Conservation (phyloP, 1,139 yeast species). For the Yamadazyma mexicana region DNA sequence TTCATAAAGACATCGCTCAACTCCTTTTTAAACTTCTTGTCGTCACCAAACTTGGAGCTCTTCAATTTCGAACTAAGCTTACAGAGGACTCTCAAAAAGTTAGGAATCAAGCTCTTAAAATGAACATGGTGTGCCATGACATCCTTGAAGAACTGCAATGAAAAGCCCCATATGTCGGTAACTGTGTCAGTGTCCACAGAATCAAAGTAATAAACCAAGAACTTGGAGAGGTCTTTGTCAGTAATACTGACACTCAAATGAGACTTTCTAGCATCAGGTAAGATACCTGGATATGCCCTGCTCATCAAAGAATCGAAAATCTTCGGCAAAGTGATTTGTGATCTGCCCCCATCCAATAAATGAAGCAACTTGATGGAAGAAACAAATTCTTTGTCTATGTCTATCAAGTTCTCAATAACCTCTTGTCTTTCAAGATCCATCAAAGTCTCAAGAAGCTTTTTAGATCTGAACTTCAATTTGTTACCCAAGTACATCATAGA, state of each 20-base stretch:
- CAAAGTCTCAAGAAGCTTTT: constrained; percentile 66
- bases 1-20: constrained; percentile 62
- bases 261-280: constrained; percentile 38
- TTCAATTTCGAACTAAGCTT: constrained; percentile 57
- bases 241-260: constrained; percentile 43
- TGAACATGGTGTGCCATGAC: constrained; percentile 46
- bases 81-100: constrained; percentile 50
- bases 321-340: constrained; percentile 72
- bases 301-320: constrained; percentile 55
- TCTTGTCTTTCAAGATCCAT: constrained; percentile 73
- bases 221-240: constrained; percentile 44
- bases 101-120: constrained; percentile 53
- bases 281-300: constrained; percentile 30
- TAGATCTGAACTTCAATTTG: constrained; percentile 70
- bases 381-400: constrained; percentile 25
- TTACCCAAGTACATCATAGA: constrained; percentile 63
- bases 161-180: constrained; percentile 69
- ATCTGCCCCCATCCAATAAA: constrained; percentile 82
- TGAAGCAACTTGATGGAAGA: constrained; percentile 53
- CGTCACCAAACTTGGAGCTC: constrained; percentile 61
- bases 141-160: constrained; percentile 60
- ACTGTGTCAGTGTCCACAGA: constrained; percentile 74
- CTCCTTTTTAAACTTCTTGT: constrained; percentile 61
- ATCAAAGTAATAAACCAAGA: constrained; percentile 57
- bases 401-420: constrained; percentile 64